Base-by-base conservation (phyloP, 1,284 basidiomycete genomes). In the Fistulinella staudtii region DNA sequence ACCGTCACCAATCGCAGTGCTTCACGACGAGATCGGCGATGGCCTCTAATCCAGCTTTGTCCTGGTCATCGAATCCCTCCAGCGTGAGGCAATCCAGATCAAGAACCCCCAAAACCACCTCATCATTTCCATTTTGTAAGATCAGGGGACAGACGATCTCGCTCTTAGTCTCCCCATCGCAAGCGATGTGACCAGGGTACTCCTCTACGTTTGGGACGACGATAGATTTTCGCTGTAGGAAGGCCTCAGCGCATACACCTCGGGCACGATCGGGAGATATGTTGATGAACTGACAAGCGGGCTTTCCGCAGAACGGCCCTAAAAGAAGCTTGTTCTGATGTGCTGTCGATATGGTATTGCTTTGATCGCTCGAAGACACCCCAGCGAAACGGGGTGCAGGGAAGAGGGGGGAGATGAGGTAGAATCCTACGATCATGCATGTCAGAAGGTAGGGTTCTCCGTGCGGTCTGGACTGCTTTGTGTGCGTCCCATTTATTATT, bases 171-270 rank as follows among this genome's bases (percentile, higher is more conserved):
- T 82, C 79, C 14, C 82, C 86, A 56, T 93, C 90, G 58, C 92
- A 94, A 4, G 89, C 89, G 51, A 93, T 93, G 60, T 95, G 92
- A 0, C 90, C 89, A 1, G 89, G 88, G 59, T 92, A 93, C 3
- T 66, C 67, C 21, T 87, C 76, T 24, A 94, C 89, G 47, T 92
- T 77, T 13, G 69, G 66, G 1, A 93, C 88, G 9, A 92, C 56
- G 1, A 89, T 46, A 0, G 82, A 79, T 51, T 72, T 56, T 35
- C 63, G 63, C 42, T 71, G 71, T 9, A 82, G 52, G 61, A 79
- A 93, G 5, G 86, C 84, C 50, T 82, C 82, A 2, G 89, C 88
- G 60, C 91, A 93, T 4, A 94, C 90, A 18, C 91, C 91, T 14
- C 74, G 72, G 9, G 75, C 70, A 45, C 75, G 78, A 2, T 73